Evolutionary conservation across 257 asterid genomes (phyloP), one percentile per base, ranked within the genome.

Genomic region (Anisodus tanguticus): DNA sequence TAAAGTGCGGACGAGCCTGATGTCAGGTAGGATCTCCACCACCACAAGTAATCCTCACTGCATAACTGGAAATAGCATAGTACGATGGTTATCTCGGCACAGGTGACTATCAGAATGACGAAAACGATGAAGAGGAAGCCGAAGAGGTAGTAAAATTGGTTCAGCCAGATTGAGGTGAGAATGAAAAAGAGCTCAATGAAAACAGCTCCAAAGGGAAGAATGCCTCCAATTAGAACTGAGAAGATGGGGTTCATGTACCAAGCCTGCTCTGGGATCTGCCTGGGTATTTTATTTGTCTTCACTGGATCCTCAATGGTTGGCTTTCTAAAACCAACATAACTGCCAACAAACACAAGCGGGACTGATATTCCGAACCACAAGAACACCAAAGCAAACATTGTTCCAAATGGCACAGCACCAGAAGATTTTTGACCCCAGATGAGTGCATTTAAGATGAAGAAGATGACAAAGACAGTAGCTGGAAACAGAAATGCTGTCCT

Each of bases 21-120:
- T 26, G 97, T 93, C 59, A 91, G 63, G 76, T 91, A 93, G 5
- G 97, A 93, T 77, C 97, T 90, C 97, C 97, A 94, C 98, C 98
- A 94, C 98, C 98, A 94, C 3, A 86, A 86, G 64, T 94, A 94
- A 53, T 94, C 98, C 82, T 92, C 98, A 2, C 95, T 92, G 89
- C 98, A 90, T 6, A 94, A 85, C 82, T 94, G 98, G 95, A 94
- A 94, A 58, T 94, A 94, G 93, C 97, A 94, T 19, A 94, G 93
- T 58, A 94, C 95, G 16, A 94, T 62, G 0, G 94, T 87, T 58
- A 94, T 94, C 86, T 94, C 98, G 0, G 97, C 98, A 37, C 97
- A 94, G 3, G 98, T 94, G 88, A 94, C 82, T 16, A 94, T 87
- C 60, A 94, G 92, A 82, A 94, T 94, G 82, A 89, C 54, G 85